These are phyloP conservation scores for Paraconiothyrium sp. DNA, from an alignment of 2,329 filamentous ascomycete species.

Conservation along the genomic window DNA sequence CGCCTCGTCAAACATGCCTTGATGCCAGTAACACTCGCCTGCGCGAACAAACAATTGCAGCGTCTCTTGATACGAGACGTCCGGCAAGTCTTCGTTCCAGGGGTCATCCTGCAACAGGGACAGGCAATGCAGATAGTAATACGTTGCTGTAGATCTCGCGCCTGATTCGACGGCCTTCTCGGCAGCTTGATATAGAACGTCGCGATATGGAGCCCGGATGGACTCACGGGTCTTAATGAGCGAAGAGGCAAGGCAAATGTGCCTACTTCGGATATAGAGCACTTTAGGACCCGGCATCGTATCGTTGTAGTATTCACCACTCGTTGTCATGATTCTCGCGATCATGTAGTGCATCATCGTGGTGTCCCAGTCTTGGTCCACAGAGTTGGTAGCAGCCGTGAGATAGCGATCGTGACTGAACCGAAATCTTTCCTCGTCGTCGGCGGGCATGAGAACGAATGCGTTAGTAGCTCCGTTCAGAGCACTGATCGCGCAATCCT, in stretches of 20 bases:
- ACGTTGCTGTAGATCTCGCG: slow-evolving; percentile 81
- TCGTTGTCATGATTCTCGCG: slow-evolving; percentile 80
- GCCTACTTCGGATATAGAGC: slow-evolving; percentile 78
- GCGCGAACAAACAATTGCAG: slow-evolving; percentile 75
- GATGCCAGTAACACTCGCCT: slow-evolving; percentile 84
- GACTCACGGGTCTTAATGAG: slow-evolving; percentile 75
- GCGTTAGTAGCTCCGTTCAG: slow-evolving; percentile 83
- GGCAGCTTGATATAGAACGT: slow-evolving; percentile 81
- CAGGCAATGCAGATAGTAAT: slow-evolving; percentile 81
- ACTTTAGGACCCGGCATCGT: slow-evolving; percentile 58
- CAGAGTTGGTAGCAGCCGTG: slow-evolving; percentile 68
- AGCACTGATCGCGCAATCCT: slow-evolving; percentile 77
- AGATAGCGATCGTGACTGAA: slow-evolving; percentile 91
- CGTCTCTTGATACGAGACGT: slow-evolving; percentile 88
- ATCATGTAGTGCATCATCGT: slow-evolving; percentile 86
- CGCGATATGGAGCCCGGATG: slow-evolving; percentile 72
- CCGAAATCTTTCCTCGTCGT: slow-evolving; percentile 83
- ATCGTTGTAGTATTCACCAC: slow-evolving; percentile 66
- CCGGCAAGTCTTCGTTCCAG: slow-evolving; percentile 75
- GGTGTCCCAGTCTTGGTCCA: slow-evolving; percentile 69
- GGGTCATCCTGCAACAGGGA: slow-evolving; percentile 80
- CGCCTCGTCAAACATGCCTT: slow-evolving; percentile 75
- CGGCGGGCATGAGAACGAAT: slow-evolving; percentile 82
- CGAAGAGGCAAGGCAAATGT: slow-evolving; percentile 80
- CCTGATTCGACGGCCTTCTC: slow-evolving; percentile 82